Percentiles rank a stretch among this genome's conserved stretches.
Conservation (phyloP, 345 rosid species). For the Populus simonii region DNA sequence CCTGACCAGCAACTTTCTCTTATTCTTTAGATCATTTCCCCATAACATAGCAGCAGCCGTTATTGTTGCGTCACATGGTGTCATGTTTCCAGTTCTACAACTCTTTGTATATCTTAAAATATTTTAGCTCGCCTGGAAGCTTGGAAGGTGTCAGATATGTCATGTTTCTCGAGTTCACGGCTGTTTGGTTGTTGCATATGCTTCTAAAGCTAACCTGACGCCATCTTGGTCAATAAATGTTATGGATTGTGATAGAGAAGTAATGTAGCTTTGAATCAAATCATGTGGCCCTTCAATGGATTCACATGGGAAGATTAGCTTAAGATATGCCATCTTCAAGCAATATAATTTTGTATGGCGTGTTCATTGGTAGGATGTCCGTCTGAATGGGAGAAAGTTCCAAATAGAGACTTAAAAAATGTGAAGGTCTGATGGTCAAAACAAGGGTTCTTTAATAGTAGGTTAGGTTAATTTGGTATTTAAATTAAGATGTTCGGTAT, state of each 20-base stretch:
- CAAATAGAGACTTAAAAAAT: background rate
- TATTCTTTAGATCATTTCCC: background rate
- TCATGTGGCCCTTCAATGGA: constrained; percentile 40
- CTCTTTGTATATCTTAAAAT: background rate
- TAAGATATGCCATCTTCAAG: constrained; percentile 22
- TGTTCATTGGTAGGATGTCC: constrained; percentile 17
- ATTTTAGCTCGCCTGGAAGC: background rate
- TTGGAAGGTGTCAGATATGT: constrained; percentile 17
- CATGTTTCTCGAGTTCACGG: constrained; percentile 16
- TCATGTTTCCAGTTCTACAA: constrained; percentile 7
- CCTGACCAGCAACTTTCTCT: background rate
- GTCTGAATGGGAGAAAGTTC: constrained; percentile 26
- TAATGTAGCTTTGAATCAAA: constrained; percentile 23
- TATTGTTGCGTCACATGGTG: constrained; percentile 9
- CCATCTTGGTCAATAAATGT: constrained; percentile 11
- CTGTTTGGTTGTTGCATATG: constrained; percentile 9
- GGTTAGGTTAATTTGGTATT: background rate
- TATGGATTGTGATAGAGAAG: background rate
- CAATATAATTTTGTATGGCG: constrained; percentile 8
- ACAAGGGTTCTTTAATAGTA: background rate
- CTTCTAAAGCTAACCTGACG: constrained; percentile 12
- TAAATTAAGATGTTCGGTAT: background rate
- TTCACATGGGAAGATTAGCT: constrained; percentile 48
- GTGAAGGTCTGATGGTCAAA: constrained; percentile 22
- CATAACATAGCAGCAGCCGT: background rate